Base-by-base conservation (phyloP, 805 yeast species). In the Saccharomycopsis sp. region DNA sequence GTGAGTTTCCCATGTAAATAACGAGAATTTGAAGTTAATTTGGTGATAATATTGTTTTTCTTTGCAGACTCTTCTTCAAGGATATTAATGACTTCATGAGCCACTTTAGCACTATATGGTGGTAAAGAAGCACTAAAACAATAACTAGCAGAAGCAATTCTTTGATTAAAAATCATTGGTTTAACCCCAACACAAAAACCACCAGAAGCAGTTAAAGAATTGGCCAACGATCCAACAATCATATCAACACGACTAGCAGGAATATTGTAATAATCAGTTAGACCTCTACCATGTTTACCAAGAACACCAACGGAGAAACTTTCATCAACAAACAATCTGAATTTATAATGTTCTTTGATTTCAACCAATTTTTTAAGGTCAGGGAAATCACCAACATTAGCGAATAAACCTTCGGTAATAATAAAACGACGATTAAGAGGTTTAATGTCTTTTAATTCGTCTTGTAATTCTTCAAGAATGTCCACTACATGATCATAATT, bases 121-220 rank as follows among this genome's bases (percentile, higher is more conserved):
- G 98, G 97, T 56, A 89, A 72, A 1, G 96, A 74, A 5, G 98
- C 98, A 53, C 94, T 82, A 58, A 85, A 92, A 46, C 92, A 92
- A 57, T 86, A 92, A 2, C 95, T 96, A 49, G 70, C 69, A 12
- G 95, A 84, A 19, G 86, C 81, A 52, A 92, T 80, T 58, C 95
- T 76, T 67, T 92, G 98, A 63, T 89, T 95, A 51, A 79, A 78
- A 26, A 87, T 75, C 86, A 92, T 85, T 41, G 79, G 79, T 20
- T 64, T 60, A 31, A 74, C 79, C 43, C 97, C 98, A 21, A 84
- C 82, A 56, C 95, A 92, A 63, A 85, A 89, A 1, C 95, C 97
- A 49, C 98, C 98, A 37, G 89, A 76, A 1, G 92, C 69, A 6
- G 86, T 89, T 49, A 89, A 69, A 0, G 94, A 68, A 34, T 70